Percentiles rank a stretch among this genome's conserved stretches.
Conservation (phyloP, 2,329 filamentous ascomycete genomes). For the Hypoxylon sp. region DNA sequence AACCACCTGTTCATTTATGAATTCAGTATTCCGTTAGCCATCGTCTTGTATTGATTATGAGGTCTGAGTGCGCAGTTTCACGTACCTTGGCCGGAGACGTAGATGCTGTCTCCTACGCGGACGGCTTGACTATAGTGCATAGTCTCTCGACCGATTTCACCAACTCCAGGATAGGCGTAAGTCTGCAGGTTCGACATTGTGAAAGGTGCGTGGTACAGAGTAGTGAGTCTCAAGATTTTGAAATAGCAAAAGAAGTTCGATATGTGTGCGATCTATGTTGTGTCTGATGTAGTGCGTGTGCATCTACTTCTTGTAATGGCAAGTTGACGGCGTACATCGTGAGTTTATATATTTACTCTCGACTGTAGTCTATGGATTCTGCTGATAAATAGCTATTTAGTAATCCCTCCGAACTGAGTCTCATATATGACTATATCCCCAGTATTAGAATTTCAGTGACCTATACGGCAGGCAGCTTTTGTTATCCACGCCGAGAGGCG, state of each 20-base stretch:
- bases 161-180: constrained; percentile 33
- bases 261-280: background rate
- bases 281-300: background rate
- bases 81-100: constrained; percentile 63
- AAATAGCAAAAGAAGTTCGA: background rate
- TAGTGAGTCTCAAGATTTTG: background rate
- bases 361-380: background rate
- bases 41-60: background rate
- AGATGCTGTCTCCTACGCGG: constrained; percentile 63
- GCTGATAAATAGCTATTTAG: constrained; percentile 10
- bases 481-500: too few species aligned
- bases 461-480: too few species aligned
- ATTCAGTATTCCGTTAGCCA: background rate
- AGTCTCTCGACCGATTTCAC: constrained; percentile 27
- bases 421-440: too few species aligned
- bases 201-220: background rate
- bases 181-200: constrained; percentile 24
- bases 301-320: background rate
- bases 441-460: too few species aligned
- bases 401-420: constrained; percentile 2
- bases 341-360: background rate
- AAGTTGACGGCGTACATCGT: background rate
- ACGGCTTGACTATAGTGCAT: constrained; percentile 63
- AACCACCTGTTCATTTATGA: constrained; percentile 51
- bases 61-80: background rate